phyloP scores from a whole-genome alignment of 2,329 filamentous ascomycete species.

The Cytospora paraplurivora region DNA sequence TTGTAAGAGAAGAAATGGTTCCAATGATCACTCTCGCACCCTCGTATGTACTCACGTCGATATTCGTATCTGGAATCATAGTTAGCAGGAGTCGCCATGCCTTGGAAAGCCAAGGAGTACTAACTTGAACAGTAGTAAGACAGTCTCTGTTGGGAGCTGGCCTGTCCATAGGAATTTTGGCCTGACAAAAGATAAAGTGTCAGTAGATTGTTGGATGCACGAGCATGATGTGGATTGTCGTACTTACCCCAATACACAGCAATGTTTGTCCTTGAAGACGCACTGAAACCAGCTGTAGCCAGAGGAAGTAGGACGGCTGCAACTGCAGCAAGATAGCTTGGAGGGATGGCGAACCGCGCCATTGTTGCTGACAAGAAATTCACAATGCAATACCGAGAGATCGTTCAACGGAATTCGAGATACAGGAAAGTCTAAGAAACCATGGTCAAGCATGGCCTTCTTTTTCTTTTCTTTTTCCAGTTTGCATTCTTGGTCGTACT shows the following conservation, averaged over 20 bases:
- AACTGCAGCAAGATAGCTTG: slow-evolving; percentile 1
- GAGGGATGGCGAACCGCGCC: neutral
- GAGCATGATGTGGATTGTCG: slow-evolving; percentile 28
- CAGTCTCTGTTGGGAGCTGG: slow-evolving; percentile 55
- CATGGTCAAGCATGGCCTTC: neutral
- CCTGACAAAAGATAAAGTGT: slow-evolving; percentile 35
- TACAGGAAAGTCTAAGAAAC: neutral
- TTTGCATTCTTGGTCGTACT: neutral
- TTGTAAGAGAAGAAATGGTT: slow-evolving; percentile 24
- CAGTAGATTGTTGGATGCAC: neutral
- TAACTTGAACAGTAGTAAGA: slow-evolving; percentile 61
- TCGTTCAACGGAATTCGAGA: too few relatives aligned
- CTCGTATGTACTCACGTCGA: slow-evolving; percentile 44
- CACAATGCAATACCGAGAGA: neutral
- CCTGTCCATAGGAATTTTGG: slow-evolving; percentile 62
- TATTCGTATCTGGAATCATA: slow-evolving; percentile 42
- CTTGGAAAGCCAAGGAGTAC: slow-evolving; percentile 30
- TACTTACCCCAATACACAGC: slow-evolving; percentile 66
- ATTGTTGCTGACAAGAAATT: slow-evolving; percentile 9
- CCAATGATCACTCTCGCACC: neutral
- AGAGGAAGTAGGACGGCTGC: slow-evolving; percentile 33
- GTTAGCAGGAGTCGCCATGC: neutral
- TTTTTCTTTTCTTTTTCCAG: neutral
- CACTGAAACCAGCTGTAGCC: slow-evolving; percentile 47
- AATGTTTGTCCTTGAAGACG: slow-evolving; percentile 54